Evolutionary conservation across 257 asterid species (phyloP), one percentile per base, ranked within the genome.

Genomic region (Primulina tabacum): DNA sequence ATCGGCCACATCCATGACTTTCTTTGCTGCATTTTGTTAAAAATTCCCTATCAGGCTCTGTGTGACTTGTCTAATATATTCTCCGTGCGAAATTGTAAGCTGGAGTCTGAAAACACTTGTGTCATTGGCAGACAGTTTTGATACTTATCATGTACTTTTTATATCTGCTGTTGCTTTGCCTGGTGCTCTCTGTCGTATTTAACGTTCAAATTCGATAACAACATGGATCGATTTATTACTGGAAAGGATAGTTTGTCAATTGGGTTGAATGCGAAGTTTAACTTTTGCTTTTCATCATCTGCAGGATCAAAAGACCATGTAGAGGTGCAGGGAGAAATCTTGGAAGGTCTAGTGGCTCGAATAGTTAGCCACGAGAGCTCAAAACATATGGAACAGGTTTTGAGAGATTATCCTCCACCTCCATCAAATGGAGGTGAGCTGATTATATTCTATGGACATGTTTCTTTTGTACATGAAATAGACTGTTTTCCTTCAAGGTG

Each of bases 331-430:
- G 99, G 99, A 52, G 99, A 93, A 82, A 90, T 93, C 76, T 85
- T 93, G 86, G 99, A 93, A 82, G 99, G 99, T 67, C 92, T 93
- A 63, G 99, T 93, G 70, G 96, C 96, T 78, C 96, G 97, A 47
- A 76, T 90, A 16, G 97, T 93, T 70, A 89, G 88, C 83, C 89
- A 73, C 61, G 88, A 82, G 71, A 93, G 99, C 81, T 83, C 84
- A 74, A 82, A 82, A 73, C 95, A 89, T 64, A 77, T 93, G 90
- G 86, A 83, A 73, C 90, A 87, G 83, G 95, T 93, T 76, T 68
- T 93, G 71, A 80, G 71, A 68, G 95, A 93, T 77, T 81, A 75
- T 78, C 87, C 95, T 77, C 81, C 81, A 71, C 92, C 92, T 63
- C 85, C 91, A 63, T 32, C 60, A 75, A 96, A 86, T 77, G 95